Evolutionary conservation across 257 asterid genomes (phyloP), one percentile per base, ranked within the genome.

Genomic region (Solanum stenotomum): DNA sequence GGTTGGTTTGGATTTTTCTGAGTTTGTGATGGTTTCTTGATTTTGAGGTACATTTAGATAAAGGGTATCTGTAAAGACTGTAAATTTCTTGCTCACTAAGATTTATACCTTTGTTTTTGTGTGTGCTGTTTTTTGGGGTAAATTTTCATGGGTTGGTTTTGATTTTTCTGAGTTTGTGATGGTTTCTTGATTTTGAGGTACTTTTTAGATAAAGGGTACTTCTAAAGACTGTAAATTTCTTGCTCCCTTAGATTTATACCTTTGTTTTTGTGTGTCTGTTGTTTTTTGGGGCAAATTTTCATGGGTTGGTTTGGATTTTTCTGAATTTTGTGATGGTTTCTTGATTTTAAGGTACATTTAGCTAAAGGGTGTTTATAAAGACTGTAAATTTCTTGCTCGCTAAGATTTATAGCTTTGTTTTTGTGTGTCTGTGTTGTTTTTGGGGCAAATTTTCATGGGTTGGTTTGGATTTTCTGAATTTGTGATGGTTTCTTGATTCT

Each of bases 1-100:
- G 1, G 8, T 42, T 78, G 38, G 56, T 81, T 44, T 81, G 2
- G 0, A 29, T 34, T 75, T 35, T 35, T 25, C 20, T 37, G 29
- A 56, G 0, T 38, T 13, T 38, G 18, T 34, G 81, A 2, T 18
- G 46, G 2, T 74, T 33, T 74, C 27, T 6, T 77, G 59, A 38
- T 38, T 71, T 5, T 14, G 25, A 94, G 95, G 98, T 87, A 94
- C 95, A 10, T 95, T 94, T 88, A 84, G 92, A 87, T 96, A 92
- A 23, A 94, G 98, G 94, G 96, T 93, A 18, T 44, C 52, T 34
- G 8, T 92, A n/a, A 89, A 95, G 31, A 5, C 18, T 35, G 29
- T 20, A 70, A 63, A 70, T 29, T 0, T 76, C 33, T 23, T 2
- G 3, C 52, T 37, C 83, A 37, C 6, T 37, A 3, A 37, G 5